Conservation (phyloP, 352 stramenopile species). For the Phytophthora sp. region DNA sequence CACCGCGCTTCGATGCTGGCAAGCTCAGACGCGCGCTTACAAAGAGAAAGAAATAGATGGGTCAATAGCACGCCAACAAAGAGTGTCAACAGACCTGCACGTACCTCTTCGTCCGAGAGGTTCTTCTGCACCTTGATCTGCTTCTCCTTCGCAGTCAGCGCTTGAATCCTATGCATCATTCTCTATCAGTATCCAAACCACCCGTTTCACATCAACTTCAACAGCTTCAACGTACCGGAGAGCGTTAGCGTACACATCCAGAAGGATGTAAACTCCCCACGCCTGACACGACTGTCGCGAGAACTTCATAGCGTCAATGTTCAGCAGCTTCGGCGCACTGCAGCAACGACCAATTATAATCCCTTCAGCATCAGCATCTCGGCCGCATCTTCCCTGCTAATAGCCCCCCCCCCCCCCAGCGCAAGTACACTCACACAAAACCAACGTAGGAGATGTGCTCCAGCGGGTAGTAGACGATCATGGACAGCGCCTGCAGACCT, state of each 20-base stretch:
- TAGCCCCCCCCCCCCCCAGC: no score
- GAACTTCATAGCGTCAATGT: conserved; percentile 72
- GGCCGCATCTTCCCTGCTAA: background rate
- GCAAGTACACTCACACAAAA: conserved; percentile 69
- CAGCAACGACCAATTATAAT: conserved; percentile 5
- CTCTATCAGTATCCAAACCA: conserved; percentile 7
- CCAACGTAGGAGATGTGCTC: conserved; percentile 86
- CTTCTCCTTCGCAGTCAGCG: conserved; percentile 65
- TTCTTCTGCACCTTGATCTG: conserved; percentile 54
- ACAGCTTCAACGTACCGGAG: conserved; percentile 50
- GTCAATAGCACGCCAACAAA: background rate
- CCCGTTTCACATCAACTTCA: background rate
- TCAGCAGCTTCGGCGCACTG: conserved; percentile 78
- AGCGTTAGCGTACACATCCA: conserved; percentile 84
- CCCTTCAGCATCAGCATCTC: background rate
- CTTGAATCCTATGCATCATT: conserved; percentile 50
- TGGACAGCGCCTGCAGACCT: conserved; percentile 73
- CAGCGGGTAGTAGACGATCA: conserved; percentile 88
- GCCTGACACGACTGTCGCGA: conserved; percentile 74
- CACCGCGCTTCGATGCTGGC: conserved; percentile 57
- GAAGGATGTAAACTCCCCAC: conserved; percentile 76
- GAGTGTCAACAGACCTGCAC: background rate
- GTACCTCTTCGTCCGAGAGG: conserved; percentile 56
- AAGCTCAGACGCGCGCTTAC: conserved; percentile 49
- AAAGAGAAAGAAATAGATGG: conserved; percentile 1